A percentile compares a stretch with the other conserved stretches of the same genome.
These are phyloP conservation scores for Plasmopara halstedii DNA, from an alignment of 352 stramenopile genomes.

Conservation along the genomic window DNA sequence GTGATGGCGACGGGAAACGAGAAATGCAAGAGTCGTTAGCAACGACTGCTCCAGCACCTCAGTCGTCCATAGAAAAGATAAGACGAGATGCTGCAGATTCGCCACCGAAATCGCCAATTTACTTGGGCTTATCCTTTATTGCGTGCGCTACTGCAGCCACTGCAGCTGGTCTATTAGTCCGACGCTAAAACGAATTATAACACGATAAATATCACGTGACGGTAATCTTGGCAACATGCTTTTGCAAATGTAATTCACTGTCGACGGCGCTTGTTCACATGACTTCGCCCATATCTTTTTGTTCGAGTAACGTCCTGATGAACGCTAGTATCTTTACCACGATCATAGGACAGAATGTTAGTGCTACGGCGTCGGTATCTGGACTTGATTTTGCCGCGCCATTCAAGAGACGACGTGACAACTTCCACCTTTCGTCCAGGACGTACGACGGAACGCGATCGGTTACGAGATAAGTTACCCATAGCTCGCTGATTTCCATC, in stretches of 20 bases:
- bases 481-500: slow-evolving; percentile 14
- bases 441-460: not conserved
- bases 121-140: slow-evolving; percentile 44
- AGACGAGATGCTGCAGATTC: slow-evolving; percentile 7
- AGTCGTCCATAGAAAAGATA: slow-evolving; percentile 16
- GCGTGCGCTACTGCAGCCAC: slow-evolving; percentile 42
- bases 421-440: slow-evolving; percentile 25
- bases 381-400: not conserved
- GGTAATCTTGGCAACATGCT: not conserved
- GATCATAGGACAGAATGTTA: not conserved
- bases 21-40: slow-evolving; percentile 5
- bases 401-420: slow-evolving; percentile 8
- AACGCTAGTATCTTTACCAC: not conserved
- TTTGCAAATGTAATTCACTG: slow-evolving; percentile 9
- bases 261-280: slow-evolving; percentile 23
- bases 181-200: slow-evolving; percentile 21
- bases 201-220: slow-evolving; percentile 3
- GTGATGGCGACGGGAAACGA: slow-evolving; percentile 3
- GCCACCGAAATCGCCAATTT: slow-evolving; percentile 24
- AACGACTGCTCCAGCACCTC: not conserved
- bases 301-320: slow-evolving; percentile 3
- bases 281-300: too few species aligned
- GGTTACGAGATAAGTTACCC: not conserved
- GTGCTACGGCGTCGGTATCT: slow-evolving; percentile 2
- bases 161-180: slow-evolving; percentile 31